Conservation (phyloP, 2,329 filamentous ascomycete species). For the Fusarium ambrosium region DNA sequence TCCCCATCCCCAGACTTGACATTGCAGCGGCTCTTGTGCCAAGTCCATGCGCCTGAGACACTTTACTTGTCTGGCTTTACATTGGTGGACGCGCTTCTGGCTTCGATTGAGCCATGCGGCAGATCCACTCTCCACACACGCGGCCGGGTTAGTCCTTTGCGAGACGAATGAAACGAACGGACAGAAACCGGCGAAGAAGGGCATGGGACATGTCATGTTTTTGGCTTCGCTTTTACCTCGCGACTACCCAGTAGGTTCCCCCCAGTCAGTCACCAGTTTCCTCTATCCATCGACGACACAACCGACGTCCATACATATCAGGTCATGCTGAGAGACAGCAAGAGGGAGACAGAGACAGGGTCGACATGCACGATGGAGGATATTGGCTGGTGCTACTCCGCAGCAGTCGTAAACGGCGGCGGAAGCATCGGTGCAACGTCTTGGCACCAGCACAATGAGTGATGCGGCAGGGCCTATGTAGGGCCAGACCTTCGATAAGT, state of each 20-base stretch:
- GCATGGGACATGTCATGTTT: constrained; percentile 31
- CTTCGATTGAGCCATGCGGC: constrained; percentile 2
- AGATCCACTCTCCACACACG: constrained; percentile 12
- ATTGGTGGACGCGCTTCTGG: not conserved
- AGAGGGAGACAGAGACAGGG: constrained; percentile 19
- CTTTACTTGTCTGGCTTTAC: constrained; percentile 1
- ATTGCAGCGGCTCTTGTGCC: constrained; percentile 6
- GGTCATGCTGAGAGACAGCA: constrained; percentile 14
- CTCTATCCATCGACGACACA: not conserved
- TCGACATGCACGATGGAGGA: constrained; percentile 22
- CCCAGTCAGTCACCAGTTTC: constrained; percentile 28
- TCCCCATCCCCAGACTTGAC: not conserved
- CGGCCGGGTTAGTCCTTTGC: constrained; percentile 15
- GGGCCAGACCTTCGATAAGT: constrained; percentile 7
- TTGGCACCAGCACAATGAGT: constrained; percentile 18
- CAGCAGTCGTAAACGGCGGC: constrained; percentile 25
- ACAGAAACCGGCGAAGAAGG: constrained; percentile 9
- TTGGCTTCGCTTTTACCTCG: constrained; percentile 24
- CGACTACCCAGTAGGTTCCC: not conserved
- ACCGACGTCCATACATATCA: not conserved
- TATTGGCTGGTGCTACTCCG: constrained; percentile 13
- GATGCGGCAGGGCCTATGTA: not conserved
- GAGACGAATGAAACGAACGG: constrained; percentile 18
- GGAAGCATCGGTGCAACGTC: constrained; percentile 36
- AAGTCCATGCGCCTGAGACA: constrained; percentile 4